Conservation (phyloP, 768 basidiomycete genomes). For the Dendrothele bispora region DNA sequence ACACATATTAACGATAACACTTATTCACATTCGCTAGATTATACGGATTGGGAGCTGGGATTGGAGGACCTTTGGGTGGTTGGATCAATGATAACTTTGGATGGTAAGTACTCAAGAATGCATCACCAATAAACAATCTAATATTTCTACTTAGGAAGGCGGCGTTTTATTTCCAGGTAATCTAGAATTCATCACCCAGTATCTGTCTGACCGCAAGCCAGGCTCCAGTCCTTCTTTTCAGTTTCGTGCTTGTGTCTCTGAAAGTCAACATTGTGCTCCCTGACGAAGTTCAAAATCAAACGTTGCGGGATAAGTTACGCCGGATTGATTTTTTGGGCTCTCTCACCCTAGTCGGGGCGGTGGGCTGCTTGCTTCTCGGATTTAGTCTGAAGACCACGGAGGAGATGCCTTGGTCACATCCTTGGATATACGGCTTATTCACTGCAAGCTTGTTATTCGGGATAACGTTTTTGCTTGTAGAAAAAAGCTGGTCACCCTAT, state of each 20-base stretch:
- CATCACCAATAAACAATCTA: constrained; percentile 9
- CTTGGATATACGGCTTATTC: constrained; percentile 69
- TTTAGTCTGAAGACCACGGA: constrained; percentile 78
- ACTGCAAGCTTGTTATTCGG: constrained; percentile 53
- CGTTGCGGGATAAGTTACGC: constrained; percentile 59
- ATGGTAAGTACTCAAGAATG: constrained; percentile 54
- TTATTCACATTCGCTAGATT: constrained; percentile 44
- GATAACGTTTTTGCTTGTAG: constrained; percentile 70
- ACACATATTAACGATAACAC: not conserved
- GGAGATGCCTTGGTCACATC: constrained; percentile 74
- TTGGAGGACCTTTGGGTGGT: constrained; percentile 80
- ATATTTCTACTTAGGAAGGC: constrained; percentile 56
- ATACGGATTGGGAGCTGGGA: constrained; percentile 80
- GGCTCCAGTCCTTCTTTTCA: constrained; percentile 75
- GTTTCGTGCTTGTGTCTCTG: constrained; percentile 65
- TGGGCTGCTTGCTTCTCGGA: constrained; percentile 74
- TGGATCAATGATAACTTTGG: constrained; percentile 86
- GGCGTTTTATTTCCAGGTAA: constrained; percentile 85
- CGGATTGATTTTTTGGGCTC: constrained; percentile 88
- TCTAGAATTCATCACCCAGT: constrained; percentile 15
- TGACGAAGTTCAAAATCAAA: constrained; percentile 60
- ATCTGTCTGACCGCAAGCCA: no score
- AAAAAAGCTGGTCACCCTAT: constrained; percentile 73
- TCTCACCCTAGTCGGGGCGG: constrained; percentile 69
- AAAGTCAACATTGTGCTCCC: constrained; percentile 82